Evolutionary conservation across 164 flowering plant genomes (phyloP).

Genomic region (Tinospora cordifolia): DNA sequence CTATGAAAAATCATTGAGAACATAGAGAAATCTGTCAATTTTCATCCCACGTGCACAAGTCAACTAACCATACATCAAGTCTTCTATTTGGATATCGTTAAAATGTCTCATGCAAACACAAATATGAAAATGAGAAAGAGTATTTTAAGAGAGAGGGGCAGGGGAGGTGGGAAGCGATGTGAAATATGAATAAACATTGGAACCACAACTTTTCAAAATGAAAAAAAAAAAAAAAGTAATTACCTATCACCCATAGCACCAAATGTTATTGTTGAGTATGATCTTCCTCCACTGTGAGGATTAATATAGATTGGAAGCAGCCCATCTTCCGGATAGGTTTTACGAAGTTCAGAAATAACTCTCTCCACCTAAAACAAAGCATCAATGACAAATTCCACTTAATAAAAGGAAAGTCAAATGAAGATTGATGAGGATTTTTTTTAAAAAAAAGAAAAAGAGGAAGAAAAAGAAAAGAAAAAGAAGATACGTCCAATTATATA

Average conservation of each 20-base stretch:
- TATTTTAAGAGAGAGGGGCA: no score
- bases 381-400: background rate
- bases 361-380: conserved; percentile 66
- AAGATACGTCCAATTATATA: background rate
- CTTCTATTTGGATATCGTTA: background rate
- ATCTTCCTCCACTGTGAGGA: conserved; percentile 53
- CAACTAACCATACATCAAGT: no score
- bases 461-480: background rate
- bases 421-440: background rate
- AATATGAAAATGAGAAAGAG: background rate
- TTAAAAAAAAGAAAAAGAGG: no score
- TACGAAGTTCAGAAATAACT: conserved; percentile 52
- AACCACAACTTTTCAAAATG: no score
- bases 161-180: no score
- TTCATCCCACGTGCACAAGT: no score
- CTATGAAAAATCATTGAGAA: no score
- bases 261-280: conserved; percentile 79
- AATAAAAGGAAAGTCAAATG: background rate
- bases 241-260: conserved; percentile 99
- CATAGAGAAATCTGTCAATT: no score
- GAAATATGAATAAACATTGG: no score
- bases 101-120: background rate
- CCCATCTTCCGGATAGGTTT: conserved; percentile 83
- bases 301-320: conserved; percentile 82
- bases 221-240: no score